These are phyloP conservation scores for Quercus berberidifolia DNA, from an alignment of 306 rosid genomes.

Conservation along the genomic window DNA sequence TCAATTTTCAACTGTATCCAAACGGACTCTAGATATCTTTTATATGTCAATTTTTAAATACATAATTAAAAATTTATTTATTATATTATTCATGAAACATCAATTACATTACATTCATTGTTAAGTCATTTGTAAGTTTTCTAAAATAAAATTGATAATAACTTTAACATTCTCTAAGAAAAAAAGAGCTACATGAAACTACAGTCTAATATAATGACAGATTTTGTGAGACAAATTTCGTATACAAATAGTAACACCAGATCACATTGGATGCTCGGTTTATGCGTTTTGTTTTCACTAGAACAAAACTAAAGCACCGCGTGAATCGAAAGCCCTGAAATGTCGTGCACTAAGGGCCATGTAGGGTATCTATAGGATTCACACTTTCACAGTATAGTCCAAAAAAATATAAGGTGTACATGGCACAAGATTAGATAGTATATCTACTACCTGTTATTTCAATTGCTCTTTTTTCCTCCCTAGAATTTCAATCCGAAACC, in stretches of 20 bases:
- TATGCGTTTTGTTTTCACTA: neutral
- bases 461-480: neutral
- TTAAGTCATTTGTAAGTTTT: too few relatives aligned
- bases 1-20: too few relatives aligned
- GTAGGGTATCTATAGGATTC: neutral
- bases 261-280: neutral
- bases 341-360: neutral
- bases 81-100: too few relatives aligned
- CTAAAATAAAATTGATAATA: too few relatives aligned
- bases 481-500: neutral
- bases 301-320: neutral
- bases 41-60: too few relatives aligned
- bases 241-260: neutral
- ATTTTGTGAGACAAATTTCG: neutral
- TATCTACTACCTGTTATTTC: neutral
- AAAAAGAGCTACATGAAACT: neutral
- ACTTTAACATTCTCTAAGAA: too few relatives aligned
- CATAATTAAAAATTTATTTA: too few relatives aligned
- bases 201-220: neutral
- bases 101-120: too few relatives aligned
- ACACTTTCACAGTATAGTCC: neutral
- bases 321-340: neutral
- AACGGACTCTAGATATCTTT: too few relatives aligned
- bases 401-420: neutral
- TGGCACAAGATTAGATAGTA: neutral